Evolutionary conservation across 257 asterid species (phyloP), one percentile per base, ranked within the genome.

Genomic region (Nicotiana tomentosiformis): DNA sequence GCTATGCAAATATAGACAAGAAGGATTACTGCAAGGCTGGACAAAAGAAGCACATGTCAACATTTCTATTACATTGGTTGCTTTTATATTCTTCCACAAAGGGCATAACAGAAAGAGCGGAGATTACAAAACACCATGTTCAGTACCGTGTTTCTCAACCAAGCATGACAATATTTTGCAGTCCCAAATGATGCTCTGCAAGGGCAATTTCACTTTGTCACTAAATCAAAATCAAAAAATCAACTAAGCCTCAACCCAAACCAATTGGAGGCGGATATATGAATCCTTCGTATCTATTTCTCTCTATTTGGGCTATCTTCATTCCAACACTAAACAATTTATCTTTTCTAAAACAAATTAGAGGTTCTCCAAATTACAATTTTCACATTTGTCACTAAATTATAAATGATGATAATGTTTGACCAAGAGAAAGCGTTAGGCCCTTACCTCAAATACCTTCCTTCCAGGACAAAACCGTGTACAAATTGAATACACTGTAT

Each of bases 151-250:
- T 90, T 96, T 88, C 90, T 93, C 91, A 96, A 91, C 99, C 99
- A 96, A 74, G 98, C 95, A 89, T 94, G 98, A 85, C 98, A 95
- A 84, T 95, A 95, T 86, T 95, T 95, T 84, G 99, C 98, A 86
- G 99, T 96, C 88, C 99, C 99, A 87, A 96, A 96, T 20, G 98
- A 96, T 83, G 99, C 99, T 89, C 99, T 96, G 95, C 91, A 86
- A 60, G 87, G 85, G 84, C n/a, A 81, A 85, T 46, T 66, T 77
- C 65, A 80, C 32, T 10, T 43, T 49, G 77, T 80, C 70, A 80
- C 43, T 46, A 80, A 82, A 84, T 46, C 7, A 72, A 39, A 65
- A 49, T 68, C 33, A 46, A 72, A 43, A 32, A 72, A 72, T 72
- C 37, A 43, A 72, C 78, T 72, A 72, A 30, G 35, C 78, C 23